Percentiles rank a stretch among this genome's conserved stretches.
Conservation (phyloP, 495 filamentous ascomycete species). For the Pseudomonodictys pantanalensis region DNA sequence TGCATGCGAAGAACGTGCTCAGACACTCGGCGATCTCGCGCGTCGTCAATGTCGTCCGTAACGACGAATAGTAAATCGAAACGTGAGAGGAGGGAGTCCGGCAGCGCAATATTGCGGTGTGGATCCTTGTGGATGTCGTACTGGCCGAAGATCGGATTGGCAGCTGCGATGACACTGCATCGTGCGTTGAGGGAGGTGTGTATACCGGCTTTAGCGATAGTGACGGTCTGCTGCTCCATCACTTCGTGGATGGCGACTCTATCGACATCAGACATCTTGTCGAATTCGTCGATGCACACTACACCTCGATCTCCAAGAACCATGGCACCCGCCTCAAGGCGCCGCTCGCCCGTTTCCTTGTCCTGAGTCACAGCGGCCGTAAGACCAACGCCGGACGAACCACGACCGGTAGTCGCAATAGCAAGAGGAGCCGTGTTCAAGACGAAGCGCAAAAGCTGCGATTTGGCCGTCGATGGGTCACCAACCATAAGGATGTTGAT, state of each 20-base stretch:
- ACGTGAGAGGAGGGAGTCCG: conserved; percentile 95
- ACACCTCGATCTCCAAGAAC: conserved; percentile 95
- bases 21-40: conserved; percentile 83
- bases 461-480: conserved; percentile 98
- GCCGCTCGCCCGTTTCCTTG: conserved; percentile 94
- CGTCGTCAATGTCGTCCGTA: conserved; percentile 95
- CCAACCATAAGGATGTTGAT: conserved; percentile 99
- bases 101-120: conserved; percentile 96
- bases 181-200: conserved; percentile 96
- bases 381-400: conserved; percentile 96
- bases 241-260: conserved; percentile 99
- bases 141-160: conserved; percentile 97
- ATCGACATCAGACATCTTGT: conserved; percentile 99
- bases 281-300: conserved; percentile 99
- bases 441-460: conserved; percentile 94
- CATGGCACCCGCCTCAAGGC: conserved; percentile 97
- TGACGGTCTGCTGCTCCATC: conserved; percentile 99
- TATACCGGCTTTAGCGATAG: conserved; percentile 97
- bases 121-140: conserved; percentile 99
- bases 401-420: conserved; percentile 95
- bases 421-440: conserved; percentile 95
- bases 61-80: conserved; percentile 98
- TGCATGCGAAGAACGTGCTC: conserved; percentile 99
- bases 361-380: conserved; percentile 95
- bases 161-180: conserved; percentile 94